Conservation (phyloP, 225 moss, liverwort and hornwort species). For the Physcomitrium patens region DNA sequence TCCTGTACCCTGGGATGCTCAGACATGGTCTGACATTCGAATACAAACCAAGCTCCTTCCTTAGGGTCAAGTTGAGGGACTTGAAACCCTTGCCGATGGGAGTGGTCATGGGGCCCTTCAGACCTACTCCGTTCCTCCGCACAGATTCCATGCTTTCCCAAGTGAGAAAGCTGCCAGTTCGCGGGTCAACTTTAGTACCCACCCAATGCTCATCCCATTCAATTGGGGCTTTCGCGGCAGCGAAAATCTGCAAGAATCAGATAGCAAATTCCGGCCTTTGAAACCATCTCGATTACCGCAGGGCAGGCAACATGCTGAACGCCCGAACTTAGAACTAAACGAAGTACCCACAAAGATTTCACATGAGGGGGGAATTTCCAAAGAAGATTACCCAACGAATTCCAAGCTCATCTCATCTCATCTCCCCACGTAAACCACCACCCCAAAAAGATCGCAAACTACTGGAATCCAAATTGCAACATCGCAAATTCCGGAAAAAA, state of each 20-base stretch:
- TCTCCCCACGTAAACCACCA: too few relatives aligned
- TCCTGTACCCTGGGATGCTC: slow-evolving; percentile 90
- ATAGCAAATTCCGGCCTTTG: background rate
- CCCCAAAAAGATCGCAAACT: too few relatives aligned
- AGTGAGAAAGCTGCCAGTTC: slow-evolving; percentile 93
- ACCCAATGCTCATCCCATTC: slow-evolving; percentile 87
- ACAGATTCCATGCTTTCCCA: slow-evolving; percentile 99
- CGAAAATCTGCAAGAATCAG: slow-evolving; percentile 63
- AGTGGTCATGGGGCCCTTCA: slow-evolving; percentile 98
- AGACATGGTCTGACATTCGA: slow-evolving; percentile 94
- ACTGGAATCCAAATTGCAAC: background rate
- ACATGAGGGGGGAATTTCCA: background rate
- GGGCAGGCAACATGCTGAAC: background rate
- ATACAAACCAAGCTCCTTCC: slow-evolving; percentile 94
- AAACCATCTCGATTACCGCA: background rate
- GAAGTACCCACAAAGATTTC: background rate
- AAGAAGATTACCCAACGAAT: background rate
- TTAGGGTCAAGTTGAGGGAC: slow-evolving; percentile 79
- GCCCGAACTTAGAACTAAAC: background rate
- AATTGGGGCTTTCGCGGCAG: slow-evolving; percentile 82
- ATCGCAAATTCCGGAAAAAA: too few relatives aligned
- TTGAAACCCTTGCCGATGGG: slow-evolving; percentile 98
- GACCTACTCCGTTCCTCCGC: slow-evolving; percentile 82
- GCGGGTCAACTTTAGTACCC: slow-evolving; percentile 68
- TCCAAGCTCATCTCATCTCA: background rate